Evolutionary conservation across 2,329 filamentous ascomycete species (phyloP).

Genomic region (Akanthomyces muscarius): DNA sequence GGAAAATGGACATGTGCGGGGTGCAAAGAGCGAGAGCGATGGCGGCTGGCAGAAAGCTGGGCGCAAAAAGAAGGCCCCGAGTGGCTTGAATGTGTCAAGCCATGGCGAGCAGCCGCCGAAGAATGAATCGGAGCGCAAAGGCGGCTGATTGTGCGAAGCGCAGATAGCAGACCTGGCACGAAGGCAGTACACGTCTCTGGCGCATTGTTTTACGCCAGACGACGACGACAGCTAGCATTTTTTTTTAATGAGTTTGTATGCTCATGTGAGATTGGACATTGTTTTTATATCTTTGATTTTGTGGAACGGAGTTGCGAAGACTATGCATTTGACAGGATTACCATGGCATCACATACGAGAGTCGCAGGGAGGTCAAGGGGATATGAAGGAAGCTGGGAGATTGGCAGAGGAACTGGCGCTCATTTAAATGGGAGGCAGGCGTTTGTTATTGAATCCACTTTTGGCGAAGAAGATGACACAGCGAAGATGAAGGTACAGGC

Average conservation of each 20-base stretch:
- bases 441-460: slow-evolving; percentile 12
- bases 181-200: not conserved
- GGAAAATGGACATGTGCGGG: slow-evolving; percentile 51
- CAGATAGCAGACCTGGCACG: not conserved
- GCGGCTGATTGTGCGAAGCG: slow-evolving; percentile 43
- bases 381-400: not conserved
- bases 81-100: slow-evolving; percentile 29
- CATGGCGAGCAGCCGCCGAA: slow-evolving; percentile 53
- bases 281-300: slow-evolving; percentile 15
- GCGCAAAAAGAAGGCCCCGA: slow-evolving; percentile 42
- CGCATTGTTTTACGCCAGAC: not conserved
- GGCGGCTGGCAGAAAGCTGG: slow-evolving; percentile 57
- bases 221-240: not conserved
- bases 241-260: not conserved
- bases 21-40: slow-evolving; percentile 52
- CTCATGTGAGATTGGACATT: slow-evolving; percentile 16
- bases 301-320: slow-evolving; percentile 15
- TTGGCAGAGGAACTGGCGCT: slow-evolving; percentile 13
- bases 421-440: slow-evolving; percentile 14
- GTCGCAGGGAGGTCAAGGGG: slow-evolving; percentile 5
- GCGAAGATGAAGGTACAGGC: not conserved
- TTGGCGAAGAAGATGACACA: slow-evolving; percentile 1
- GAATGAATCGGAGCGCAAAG: slow-evolving; percentile 59
- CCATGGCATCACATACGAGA: slow-evolving; percentile 11
- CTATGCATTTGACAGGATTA: slow-evolving; percentile 15